phyloP scores from a whole-genome alignment of 2,329 filamentous ascomycete genomes.

The Trichoderma citrinoviride region DNA sequence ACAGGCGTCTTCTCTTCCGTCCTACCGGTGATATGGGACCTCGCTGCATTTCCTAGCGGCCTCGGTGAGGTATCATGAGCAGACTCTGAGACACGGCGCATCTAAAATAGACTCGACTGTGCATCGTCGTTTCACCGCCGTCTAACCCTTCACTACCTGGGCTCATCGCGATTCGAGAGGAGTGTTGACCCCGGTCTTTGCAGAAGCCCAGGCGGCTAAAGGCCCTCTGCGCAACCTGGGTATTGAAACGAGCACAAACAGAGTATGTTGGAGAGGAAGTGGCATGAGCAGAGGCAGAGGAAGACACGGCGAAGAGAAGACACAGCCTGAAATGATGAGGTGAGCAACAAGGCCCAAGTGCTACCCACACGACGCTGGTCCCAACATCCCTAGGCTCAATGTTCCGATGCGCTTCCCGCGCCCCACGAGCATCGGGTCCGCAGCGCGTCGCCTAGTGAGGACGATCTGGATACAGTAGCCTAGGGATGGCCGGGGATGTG shows the following conservation, averaged over 20 bases:
- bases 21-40: background rate
- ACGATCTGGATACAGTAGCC: background rate
- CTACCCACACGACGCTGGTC: background rate
- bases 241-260: background rate
- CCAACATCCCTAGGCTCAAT: background rate
- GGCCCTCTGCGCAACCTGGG: too few relatives aligned
- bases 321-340: background rate
- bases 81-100: background rate
- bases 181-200: background rate
- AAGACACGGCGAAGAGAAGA: background rate
- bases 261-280: background rate
- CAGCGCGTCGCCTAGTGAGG: conserved; percentile 9
- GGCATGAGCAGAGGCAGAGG: background rate
- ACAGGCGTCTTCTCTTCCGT: background rate
- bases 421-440: conserved; percentile 10
- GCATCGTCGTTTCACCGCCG: background rate
- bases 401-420: conserved; percentile 7
- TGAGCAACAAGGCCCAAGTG: background rate
- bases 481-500: background rate
- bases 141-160: background rate
- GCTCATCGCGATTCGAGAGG: background rate
- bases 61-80: background rate
- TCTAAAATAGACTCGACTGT: background rate
- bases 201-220: background rate
- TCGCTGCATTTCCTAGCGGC: background rate